A percentile compares a stretch with the other conserved stretches of the same genome.
Evolutionary conservation across 2,329 filamentous ascomycete genomes (phyloP).

Genomic region (Pseudocercospora crystallina): DNA sequence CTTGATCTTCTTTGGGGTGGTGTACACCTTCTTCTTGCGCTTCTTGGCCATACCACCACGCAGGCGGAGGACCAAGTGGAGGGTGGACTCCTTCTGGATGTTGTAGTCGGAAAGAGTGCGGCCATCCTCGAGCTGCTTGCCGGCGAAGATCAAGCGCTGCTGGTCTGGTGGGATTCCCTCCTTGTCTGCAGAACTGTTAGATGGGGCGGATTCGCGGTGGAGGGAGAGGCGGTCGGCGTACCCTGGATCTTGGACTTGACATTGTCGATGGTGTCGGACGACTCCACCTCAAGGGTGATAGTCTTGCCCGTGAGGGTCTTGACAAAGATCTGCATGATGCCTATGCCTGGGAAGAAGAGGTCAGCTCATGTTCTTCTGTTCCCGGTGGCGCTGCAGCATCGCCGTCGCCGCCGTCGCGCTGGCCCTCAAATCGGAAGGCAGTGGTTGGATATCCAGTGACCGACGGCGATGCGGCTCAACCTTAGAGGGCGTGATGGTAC

Average conservation of each 20-base stretch:
- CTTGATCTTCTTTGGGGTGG: conserved; percentile 99
- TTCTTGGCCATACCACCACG: conserved; percentile 97
- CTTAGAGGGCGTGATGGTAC: conserved; percentile 6
- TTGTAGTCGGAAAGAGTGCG: conserved; percentile 99
- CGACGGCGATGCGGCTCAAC: too few relatives aligned
- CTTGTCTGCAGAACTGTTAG: conserved; percentile 71
- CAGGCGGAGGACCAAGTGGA: conserved; percentile 95
- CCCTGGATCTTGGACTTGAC: conserved; percentile 95
- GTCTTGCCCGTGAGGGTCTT: conserved; percentile 99
- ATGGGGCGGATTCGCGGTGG: neutral
- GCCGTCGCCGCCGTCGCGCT: too few relatives aligned
- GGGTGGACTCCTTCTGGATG: conserved; percentile 99
- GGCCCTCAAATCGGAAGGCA: too few relatives aligned
- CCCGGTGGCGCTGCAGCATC: too few relatives aligned
- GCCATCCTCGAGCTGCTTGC: conserved; percentile 99
- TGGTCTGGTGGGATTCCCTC: conserved; percentile 99
- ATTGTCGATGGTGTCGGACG: conserved; percentile 99
- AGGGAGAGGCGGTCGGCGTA: conserved; percentile 37
- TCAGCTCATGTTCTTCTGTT: too few relatives aligned
- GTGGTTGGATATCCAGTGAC: too few relatives aligned
- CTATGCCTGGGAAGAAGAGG: too few relatives aligned
- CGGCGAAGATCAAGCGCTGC: conserved; percentile 99
- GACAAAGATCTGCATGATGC: conserved; percentile 87
- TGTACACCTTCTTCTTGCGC: conserved; percentile 99
- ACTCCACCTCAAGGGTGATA: conserved; percentile 99